Conservation (phyloP, 2,329 filamentous ascomycete species). For the Akanthomyces uredinophilus region DNA sequence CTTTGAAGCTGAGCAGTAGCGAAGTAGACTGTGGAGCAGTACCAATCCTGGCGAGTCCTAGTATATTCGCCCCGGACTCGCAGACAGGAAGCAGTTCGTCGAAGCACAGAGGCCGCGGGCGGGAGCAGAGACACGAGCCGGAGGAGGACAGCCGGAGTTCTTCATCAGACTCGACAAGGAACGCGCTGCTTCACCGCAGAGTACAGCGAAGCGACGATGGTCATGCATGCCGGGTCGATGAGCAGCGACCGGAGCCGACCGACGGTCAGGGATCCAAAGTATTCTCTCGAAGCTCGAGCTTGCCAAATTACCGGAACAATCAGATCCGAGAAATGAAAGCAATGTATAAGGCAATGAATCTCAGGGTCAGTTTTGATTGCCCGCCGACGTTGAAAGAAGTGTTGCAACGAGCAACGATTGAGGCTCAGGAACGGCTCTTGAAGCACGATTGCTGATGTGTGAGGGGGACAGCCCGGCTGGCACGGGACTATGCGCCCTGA, state of each 20-base stretch:
- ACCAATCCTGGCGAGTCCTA: neutral
- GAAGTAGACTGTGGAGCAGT: neutral
- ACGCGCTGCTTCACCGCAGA: neutral
- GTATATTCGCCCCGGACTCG: neutral
- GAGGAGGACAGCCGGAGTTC: neutral
- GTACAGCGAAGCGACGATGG: neutral
- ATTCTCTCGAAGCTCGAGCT: neutral
- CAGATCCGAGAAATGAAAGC: neutral
- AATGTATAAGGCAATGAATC: neutral
- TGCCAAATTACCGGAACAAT: neutral
- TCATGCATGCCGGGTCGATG: too few relatives aligned
- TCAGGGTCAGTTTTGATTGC: neutral
- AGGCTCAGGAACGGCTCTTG: neutral
- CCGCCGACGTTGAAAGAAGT: neutral
- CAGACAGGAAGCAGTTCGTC: neutral
- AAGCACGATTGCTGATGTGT: neutral
- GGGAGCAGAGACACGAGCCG: neutral
- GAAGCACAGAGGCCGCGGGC: neutral
- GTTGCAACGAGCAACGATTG: too few relatives aligned
- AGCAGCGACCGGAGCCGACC: neutral
- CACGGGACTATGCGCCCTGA: too few relatives aligned
- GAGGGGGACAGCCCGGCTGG: too few relatives aligned
- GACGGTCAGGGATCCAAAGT: neutral
- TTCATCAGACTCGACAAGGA: neutral
- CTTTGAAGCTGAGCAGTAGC: neutral